phyloP scores from a whole-genome alignment of 371 early-diverging fungal species.

The Mucor sp. region DNA sequence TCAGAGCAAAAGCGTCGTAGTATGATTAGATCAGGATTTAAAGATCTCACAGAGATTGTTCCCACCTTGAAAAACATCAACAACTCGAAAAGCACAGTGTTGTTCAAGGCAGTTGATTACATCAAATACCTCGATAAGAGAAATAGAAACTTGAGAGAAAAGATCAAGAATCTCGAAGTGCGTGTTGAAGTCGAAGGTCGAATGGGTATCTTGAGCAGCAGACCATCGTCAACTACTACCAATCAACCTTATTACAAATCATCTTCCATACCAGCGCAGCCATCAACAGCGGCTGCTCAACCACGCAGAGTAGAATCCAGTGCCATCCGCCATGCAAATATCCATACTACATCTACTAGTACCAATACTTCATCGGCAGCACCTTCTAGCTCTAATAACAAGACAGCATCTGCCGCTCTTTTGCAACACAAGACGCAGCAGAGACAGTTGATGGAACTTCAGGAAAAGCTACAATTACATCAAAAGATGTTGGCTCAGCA shows the following conservation, averaged over 20 bases:
- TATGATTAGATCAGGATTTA: conserved; percentile 81
- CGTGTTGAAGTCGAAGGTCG: conserved; percentile 44
- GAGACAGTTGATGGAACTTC: conserved; percentile 37
- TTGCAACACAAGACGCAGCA: conserved; percentile 50
- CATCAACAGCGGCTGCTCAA: background rate
- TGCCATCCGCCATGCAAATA: conserved; percentile 3
- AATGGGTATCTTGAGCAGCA: conserved; percentile 15
- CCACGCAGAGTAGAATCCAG: background rate
- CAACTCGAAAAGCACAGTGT: conserved; percentile 52
- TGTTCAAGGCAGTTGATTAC: conserved; percentile 54
- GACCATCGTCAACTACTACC: background rate
- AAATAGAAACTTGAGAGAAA: conserved; percentile 57
- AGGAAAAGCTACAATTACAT: conserved; percentile 41
- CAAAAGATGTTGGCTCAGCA: conserved; percentile 37
- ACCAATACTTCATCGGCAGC: background rate
- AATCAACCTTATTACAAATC: background rate
- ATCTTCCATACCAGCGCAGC: background rate
- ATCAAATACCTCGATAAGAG: conserved; percentile 49
- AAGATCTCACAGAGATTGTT: conserved; percentile 76
- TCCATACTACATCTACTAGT: background rate
- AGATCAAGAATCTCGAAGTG: conserved; percentile 53
- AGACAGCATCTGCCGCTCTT: conserved; percentile 36
- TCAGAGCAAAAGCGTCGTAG: conserved; percentile 89
- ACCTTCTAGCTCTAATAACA: background rate
- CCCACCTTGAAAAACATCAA: conserved; percentile 69